Conservation (phyloP, 2,329 filamentous ascomycete genomes). For the Monilinia laxa region DNA sequence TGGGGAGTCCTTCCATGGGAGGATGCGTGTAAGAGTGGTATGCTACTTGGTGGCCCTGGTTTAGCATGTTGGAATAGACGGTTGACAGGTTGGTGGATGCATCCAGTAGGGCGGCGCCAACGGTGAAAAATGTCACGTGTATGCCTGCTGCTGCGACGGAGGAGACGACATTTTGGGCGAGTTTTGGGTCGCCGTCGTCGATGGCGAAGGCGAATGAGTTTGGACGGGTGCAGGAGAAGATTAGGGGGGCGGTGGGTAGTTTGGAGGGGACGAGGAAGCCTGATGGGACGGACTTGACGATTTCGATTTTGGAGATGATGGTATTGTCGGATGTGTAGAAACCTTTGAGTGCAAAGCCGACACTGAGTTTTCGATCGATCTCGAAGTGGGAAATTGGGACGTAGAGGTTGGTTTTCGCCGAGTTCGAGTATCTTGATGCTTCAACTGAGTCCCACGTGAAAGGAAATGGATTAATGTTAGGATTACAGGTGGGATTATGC, state of each 20-base stretch:
- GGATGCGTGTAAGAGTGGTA: slow-evolving; percentile 69
- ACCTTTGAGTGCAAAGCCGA: slow-evolving; percentile 63
- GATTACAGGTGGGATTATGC: slow-evolving; percentile 61
- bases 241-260: slow-evolving; percentile 58
- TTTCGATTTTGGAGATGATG: slow-evolving; percentile 57
- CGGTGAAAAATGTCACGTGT: slow-evolving; percentile 70
- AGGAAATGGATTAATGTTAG: slow-evolving; percentile 57
- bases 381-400: slow-evolving; percentile 66
- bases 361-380: slow-evolving; percentile 54
- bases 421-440: slow-evolving; percentile 57
- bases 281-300: slow-evolving; percentile 55
- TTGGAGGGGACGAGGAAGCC: slow-evolving; percentile 56
- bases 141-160: slow-evolving; percentile 61
- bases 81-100: slow-evolving; percentile 58
- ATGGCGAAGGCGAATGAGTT: slow-evolving; percentile 73
- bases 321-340: slow-evolving; percentile 58
- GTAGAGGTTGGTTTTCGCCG: slow-evolving; percentile 55
- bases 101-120: slow-evolving; percentile 62
- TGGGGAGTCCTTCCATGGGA: slow-evolving; percentile 59
- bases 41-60: slow-evolving; percentile 65
- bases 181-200: slow-evolving; percentile 62
- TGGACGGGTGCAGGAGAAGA: slow-evolving; percentile 64
- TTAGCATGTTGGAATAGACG: slow-evolving; percentile 63
- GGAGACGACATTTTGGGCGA: slow-evolving; percentile 59
- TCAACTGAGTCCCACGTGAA: slow-evolving; percentile 68